These are phyloP conservation scores for Neurospora discreta DNA, from an alignment of 495 filamentous ascomycete species.

Conservation along the genomic window DNA sequence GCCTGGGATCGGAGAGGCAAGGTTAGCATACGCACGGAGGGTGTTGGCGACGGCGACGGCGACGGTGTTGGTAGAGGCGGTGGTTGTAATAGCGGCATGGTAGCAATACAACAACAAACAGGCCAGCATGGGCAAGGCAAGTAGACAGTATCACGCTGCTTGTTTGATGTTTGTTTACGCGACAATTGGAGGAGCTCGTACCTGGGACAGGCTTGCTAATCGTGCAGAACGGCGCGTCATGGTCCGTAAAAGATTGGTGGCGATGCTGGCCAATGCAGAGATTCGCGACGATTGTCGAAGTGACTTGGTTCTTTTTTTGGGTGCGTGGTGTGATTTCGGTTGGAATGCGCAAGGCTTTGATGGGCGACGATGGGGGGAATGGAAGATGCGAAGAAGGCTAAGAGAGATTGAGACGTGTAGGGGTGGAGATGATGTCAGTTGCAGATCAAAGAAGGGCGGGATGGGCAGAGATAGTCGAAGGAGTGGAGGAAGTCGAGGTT, in stretches of 20 bases:
- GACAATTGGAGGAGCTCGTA: constrained; percentile 13
- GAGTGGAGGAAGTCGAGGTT: constrained; percentile 4
- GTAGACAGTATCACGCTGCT: not conserved
- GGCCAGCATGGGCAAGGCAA: not conserved
- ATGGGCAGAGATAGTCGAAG: constrained; percentile 2
- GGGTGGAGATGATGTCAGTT: constrained; percentile 18
- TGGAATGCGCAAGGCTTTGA: not conserved
- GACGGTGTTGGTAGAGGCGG: not conserved
- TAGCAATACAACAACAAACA: not conserved
- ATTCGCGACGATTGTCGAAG: not conserved
- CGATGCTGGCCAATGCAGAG: not conserved
- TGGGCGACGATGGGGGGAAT: not conserved
- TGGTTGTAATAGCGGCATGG: not conserved
- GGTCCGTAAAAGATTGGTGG: not conserved
- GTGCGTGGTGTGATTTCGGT: not conserved
- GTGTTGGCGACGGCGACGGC: constrained; percentile 7
- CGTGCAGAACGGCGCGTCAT: constrained; percentile 41
- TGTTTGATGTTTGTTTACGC: constrained; percentile 6
- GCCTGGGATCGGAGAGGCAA: constrained; percentile 3
- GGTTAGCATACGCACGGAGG: constrained; percentile 2
- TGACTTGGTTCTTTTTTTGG: not conserved
- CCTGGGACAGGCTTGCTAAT: constrained; percentile 33
- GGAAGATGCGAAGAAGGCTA: not conserved
- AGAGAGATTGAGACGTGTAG: constrained; percentile 9
- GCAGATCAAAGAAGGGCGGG: constrained; percentile 6